Percentiles rank a stretch among this genome's conserved stretches.
Evolutionary conservation across 2,329 filamentous ascomycete species (phyloP).

Genomic region (Aspergillus pseudonomiae): DNA sequence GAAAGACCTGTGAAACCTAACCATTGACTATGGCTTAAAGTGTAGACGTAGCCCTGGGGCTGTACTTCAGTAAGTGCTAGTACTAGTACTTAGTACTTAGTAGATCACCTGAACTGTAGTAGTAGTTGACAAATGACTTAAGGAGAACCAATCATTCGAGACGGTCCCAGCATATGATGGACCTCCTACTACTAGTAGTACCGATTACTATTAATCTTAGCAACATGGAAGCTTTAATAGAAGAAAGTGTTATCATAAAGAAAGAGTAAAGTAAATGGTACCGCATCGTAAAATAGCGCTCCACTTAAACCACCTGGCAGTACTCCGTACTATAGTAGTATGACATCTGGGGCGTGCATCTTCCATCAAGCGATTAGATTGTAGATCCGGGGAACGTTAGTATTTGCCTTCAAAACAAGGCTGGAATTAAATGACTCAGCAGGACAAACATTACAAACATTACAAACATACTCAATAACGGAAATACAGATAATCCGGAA

Average conservation of each 20-base stretch:
- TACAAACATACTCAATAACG: conserved; percentile 12
- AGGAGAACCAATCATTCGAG: background rate
- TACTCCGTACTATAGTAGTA: background rate
- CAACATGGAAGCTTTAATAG: background rate
- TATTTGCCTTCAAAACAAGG: background rate
- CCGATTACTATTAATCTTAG: background rate
- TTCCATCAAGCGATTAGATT: background rate
- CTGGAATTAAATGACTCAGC: background rate
- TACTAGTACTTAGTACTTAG: background rate
- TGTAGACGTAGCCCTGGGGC: background rate
- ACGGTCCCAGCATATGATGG: background rate
- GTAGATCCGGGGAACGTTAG: background rate
- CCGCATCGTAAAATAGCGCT: background rate
- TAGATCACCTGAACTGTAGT: background rate
- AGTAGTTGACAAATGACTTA: background rate
- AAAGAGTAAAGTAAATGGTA: background rate
- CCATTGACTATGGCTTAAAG: background rate
- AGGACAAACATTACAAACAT: conserved; percentile 15
- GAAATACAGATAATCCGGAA: conserved; percentile 19
- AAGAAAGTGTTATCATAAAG: background rate
- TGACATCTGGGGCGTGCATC: background rate
- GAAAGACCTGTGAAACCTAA: background rate
- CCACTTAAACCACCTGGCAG: background rate
- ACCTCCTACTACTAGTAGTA: background rate
- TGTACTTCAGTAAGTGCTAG: background rate